phyloP scores from a whole-genome alignment of 2,329 filamentous ascomycete genomes.

The Sphaerulina musiva region DNA sequence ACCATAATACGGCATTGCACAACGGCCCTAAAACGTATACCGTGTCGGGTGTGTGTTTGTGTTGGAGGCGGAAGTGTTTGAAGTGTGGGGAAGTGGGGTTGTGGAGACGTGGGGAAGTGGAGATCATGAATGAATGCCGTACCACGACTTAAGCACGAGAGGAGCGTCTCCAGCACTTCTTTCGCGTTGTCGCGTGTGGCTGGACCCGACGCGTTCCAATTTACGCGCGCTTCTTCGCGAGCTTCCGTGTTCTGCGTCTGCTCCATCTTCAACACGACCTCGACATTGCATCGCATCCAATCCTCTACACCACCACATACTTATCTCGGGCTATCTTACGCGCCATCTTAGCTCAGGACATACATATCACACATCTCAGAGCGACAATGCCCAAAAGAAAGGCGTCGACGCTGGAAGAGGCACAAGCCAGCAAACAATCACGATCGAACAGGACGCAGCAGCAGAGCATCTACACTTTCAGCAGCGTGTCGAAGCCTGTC shows the following conservation, averaged over 20 bases:
- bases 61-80: too few relatives aligned
- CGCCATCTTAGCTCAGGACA: conserved; percentile 43
- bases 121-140: too few relatives aligned
- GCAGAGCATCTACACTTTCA: conserved; percentile 24
- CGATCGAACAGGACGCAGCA: conserved; percentile 16
- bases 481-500: conserved; percentile 18
- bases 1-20: too few relatives aligned
- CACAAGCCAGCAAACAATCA: conserved; percentile 24
- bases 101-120: too few relatives aligned
- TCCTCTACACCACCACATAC: conserved; percentile 9
- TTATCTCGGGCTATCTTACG: conserved; percentile 11
- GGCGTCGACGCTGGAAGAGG: conserved; percentile 19
- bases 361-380: conserved; percentile 42
- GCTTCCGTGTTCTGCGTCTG: not conserved
- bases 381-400: conserved; percentile 30
- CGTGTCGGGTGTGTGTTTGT: too few relatives aligned
- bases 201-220: not conserved
- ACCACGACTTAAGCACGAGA: too few relatives aligned
- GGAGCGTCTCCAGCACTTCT: too few relatives aligned
- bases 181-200: not conserved
- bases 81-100: too few relatives aligned
- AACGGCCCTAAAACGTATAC: too few relatives aligned
- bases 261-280: not conserved
- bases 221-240: not conserved
- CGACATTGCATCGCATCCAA: conserved; percentile 5